Evolutionary conservation across 306 rosid species (phyloP), one percentile per base, ranked within the genome.

Genomic region (Vicia villosa): DNA sequence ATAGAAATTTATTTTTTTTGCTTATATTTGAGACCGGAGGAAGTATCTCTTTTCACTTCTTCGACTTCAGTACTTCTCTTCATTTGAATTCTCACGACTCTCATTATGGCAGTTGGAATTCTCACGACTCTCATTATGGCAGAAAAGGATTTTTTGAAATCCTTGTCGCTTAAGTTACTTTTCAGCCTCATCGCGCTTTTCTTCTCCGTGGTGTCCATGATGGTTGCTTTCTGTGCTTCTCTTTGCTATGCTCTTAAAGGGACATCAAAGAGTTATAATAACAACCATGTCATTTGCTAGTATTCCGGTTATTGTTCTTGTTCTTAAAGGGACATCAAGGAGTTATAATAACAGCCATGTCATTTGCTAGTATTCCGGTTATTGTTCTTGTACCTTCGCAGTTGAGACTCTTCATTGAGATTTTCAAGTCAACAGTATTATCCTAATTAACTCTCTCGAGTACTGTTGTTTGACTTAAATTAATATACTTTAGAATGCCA

Each of bases 341-440:
- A 15, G 4, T 66, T 6, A 46, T n/a, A 46, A 26, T 66, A 66
- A 38, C 12, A 10, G 30, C 59, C 2, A 46, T 66, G 6, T 46
- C 28, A 10, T 21, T 66, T 30, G 59, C 28, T 0, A 28, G 28
- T 66, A 5, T 66, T 28, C 71, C 71, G 0, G 17, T 66, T 32
- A 2, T 66, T 6, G 71, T 66, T 8, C 71, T 66, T 63, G 13
- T 63, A 0, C 52, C 37, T 20, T 63, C 68, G 8, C 68, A 63
- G 51, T 14, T 41, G 52, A 7, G 21, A 5, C 68, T 63, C 52
- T 63, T 41, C 21, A 13, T 41, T 21, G 52, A 63, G 68, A 63
- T 63, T 41, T 41, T 41, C 37, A 41, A 6, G 4, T 63, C 68
- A 13, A 63, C 68, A 0, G 10, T 63, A 20, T 38, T 41, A 4